These are phyloP conservation scores for Plectosphaerella cucumerina DNA, from an alignment of 2,329 filamentous ascomycete species.

Conservation along the genomic window DNA sequence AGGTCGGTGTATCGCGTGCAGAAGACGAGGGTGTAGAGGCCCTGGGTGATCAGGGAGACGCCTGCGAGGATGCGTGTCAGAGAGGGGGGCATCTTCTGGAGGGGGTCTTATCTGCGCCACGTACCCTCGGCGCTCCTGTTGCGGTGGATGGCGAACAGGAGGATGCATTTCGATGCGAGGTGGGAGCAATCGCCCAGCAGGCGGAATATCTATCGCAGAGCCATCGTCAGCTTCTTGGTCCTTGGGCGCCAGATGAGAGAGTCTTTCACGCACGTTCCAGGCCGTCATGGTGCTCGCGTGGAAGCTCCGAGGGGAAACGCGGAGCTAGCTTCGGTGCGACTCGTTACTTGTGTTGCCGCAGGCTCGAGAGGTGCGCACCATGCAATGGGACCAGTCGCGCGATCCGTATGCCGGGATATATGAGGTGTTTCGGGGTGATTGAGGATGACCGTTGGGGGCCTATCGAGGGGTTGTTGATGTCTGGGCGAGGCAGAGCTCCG, in stretches of 20 bases:
- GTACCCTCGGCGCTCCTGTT: slow-evolving; percentile 82
- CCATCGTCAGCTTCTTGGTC: slow-evolving; percentile 4
- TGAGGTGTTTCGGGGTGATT: neutral
- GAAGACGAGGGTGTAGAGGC: slow-evolving; percentile 84
- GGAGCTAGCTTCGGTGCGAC: slow-evolving; percentile 1
- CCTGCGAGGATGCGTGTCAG: slow-evolving; percentile 42
- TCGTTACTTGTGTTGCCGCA: neutral
- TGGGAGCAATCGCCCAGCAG: slow-evolving; percentile 82
- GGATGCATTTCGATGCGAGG: slow-evolving; percentile 79
- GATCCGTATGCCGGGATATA: neutral
- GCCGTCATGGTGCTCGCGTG: slow-evolving; percentile 28
- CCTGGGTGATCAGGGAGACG: slow-evolving; percentile 87
- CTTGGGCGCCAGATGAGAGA: neutral
- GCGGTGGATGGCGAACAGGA: slow-evolving; percentile 85
- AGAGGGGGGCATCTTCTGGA: neutral
- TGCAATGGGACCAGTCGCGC: neutral
- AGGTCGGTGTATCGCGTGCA: slow-evolving; percentile 82
- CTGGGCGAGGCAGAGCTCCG: neutral
- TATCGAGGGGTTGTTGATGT: neutral
- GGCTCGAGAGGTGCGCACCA: neutral
- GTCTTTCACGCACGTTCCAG: slow-evolving; percentile 31
- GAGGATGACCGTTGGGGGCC: neutral
- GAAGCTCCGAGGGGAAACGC: slow-evolving; percentile 4
- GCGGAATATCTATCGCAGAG: slow-evolving; percentile 56
- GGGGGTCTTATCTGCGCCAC: slow-evolving; percentile 4